A percentile compares a stretch with the other conserved stretches of the same genome.
Conservation (phyloP, 2,329 filamentous ascomycete species). For the Neofusicoccum ribis region DNA sequence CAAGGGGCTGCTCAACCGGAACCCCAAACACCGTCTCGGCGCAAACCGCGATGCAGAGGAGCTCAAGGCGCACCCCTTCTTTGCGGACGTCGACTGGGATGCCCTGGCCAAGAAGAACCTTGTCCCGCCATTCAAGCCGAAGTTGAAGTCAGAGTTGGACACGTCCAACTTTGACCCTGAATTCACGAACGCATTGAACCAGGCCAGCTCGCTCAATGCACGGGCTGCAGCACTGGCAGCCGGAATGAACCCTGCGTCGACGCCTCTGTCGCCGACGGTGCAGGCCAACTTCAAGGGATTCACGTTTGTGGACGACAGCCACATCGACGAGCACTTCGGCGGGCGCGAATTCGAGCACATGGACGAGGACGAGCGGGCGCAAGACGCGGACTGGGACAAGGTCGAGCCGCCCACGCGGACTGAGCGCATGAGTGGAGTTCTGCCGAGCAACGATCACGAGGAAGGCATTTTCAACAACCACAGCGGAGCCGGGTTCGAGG, state of each 20-base stretch:
- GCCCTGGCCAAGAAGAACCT: constrained; percentile 86
- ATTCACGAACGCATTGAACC: constrained; percentile 92
- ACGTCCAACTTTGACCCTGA: constrained; percentile 98
- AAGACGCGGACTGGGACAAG: constrained; percentile 44
- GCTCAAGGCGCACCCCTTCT: constrained; percentile 92
- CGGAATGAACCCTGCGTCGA: constrained; percentile 80
- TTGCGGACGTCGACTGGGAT: constrained; percentile 90
- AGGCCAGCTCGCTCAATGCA: constrained; percentile 79
- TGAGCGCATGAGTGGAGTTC: constrained; percentile 54
- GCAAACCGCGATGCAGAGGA: constrained; percentile 90
- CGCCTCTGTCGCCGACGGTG: constrained; percentile 89
- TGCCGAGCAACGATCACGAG: constrained; percentile 46
- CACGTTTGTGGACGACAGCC: constrained; percentile 97
- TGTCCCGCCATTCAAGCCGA: constrained; percentile 95
- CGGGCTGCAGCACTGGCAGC: constrained; percentile 82
- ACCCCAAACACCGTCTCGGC: constrained; percentile 91
- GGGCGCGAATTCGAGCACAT: constrained; percentile 39
- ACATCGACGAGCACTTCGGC: constrained; percentile 78
- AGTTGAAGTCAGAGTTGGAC: constrained; percentile 91
- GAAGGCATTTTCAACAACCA: constrained; percentile 47
- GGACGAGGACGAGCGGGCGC: constrained; percentile 44
- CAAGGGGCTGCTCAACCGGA: constrained; percentile 94
- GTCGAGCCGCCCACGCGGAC: constrained; percentile 33
- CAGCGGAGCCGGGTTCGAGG: constrained; percentile 40
- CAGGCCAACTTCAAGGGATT: constrained; percentile 99